Base-by-base conservation (phyloP, 805 yeast genomes). In the Ogataea neopini region DNA sequence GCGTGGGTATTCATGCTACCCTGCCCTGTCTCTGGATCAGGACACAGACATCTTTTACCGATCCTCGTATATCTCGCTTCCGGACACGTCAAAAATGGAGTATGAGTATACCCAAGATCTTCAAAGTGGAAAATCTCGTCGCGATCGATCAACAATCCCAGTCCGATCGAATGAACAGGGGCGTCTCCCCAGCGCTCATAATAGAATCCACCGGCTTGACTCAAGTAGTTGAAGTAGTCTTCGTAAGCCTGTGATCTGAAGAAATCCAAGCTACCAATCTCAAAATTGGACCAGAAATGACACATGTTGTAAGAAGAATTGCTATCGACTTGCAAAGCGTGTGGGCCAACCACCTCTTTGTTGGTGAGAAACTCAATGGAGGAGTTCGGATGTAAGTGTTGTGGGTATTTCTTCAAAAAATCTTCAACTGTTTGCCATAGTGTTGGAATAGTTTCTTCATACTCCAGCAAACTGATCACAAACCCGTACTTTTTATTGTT, bases 161-260 rank as follows among this genome's bases (percentile, higher is more conserved):
- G 82, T 1, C 81, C 96, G 23, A 88, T 71, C 0, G 92, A 73
- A 63, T 89, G 96, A 13, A 89, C 87, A 0, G 96, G 96, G 0
- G 96, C 96, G 68, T 90, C 97, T 13, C 97, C 97, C 97, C 97
- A 90, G 49, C 96, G 70, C 66, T 89, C 96, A 47, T 86, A 84
- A 64, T 85, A 85, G 61, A 88, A 87, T 4, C 94, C 94, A 40
- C 89, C 91, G 15, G 79, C 72, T 25, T 73, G 58, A 63, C 87
- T 88, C 52, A 88, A 72, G 63, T 70, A 71, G 22, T 84, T 76
- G 62, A 87, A 88, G 63, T 74, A 86, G 45, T 71, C 73, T 37
- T 68, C 61, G 65, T 88, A 88, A 25, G 76, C 77, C 37, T 84
- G 77, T 29, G 83, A 72, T 63, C 91, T 74, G 73, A 83, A 88